A percentile compares a stretch with the other conserved stretches of the same genome.
Evolutionary conservation across 2,329 filamentous ascomycete species (phyloP).

Genomic region (Zasmidium angulare): DNA sequence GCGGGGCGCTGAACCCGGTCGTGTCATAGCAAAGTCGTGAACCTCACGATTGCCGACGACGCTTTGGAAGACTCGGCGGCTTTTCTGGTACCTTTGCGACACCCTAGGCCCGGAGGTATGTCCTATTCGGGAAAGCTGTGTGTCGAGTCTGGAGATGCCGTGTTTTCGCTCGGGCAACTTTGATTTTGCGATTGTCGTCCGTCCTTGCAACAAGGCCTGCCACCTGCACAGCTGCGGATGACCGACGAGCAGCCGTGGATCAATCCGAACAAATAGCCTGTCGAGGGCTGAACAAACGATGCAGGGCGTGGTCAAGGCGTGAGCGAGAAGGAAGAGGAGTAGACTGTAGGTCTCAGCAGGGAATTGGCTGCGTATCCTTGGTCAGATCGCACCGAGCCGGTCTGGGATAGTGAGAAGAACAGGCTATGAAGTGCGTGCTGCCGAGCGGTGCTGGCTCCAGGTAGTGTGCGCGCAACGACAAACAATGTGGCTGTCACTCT

Average conservation of each 20-base stretch:
- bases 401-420: neutral
- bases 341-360: neutral
- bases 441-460: neutral
- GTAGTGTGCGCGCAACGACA: neutral
- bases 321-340: neutral
- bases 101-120: conserved; percentile 15
- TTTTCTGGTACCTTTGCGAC: conserved; percentile 9
- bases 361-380: conserved; percentile 1
- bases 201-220: neutral
- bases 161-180: conserved; percentile 1
- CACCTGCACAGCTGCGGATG: neutral
- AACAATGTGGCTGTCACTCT: neutral
- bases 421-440: neutral
- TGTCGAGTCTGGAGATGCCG: conserved; percentile 8
- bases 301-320: neutral
- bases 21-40: conserved; percentile 1
- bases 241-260: neutral
- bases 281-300: neutral
- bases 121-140: conserved; percentile 12
- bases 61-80: conserved; percentile 7
- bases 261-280: neutral
- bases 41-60: conserved; percentile 16
- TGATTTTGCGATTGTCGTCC: neutral
- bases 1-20: conserved; percentile 7
- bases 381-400: neutral